phyloP scores from a whole-genome alignment of 2,329 filamentous ascomycete species.

The Botrytis galanthina region DNA sequence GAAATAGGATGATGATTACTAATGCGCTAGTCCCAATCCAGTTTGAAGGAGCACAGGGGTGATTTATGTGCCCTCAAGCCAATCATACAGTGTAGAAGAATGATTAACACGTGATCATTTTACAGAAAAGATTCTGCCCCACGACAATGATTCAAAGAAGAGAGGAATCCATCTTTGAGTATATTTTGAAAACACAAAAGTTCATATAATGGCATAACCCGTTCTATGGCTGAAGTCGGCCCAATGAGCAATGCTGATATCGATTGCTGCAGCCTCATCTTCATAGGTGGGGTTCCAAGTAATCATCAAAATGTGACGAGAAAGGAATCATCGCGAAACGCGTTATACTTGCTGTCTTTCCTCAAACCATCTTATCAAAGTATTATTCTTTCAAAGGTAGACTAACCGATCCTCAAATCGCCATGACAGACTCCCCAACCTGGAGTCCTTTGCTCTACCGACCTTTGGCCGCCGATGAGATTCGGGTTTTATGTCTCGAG shows the following conservation, averaged over 20 bases:
- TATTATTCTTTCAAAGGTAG: accelerated
- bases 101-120: neutral
- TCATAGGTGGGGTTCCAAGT: neutral
- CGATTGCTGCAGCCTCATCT: neutral
- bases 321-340: neutral
- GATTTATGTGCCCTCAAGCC: neutral
- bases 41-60: neutral
- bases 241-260: neutral
- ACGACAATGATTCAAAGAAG: neutral
- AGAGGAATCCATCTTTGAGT: neutral
- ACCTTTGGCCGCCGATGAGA: neutral
- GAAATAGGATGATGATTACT: neutral
- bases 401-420: neutral
- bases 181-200: neutral
- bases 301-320: neutral
- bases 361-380: accelerated
- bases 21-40: neutral
- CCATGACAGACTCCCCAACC: neutral
- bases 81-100: too few relatives aligned
- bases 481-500: constrained; percentile 11
- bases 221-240: neutral
- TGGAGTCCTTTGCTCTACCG: constrained; percentile 10
- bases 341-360: too few relatives aligned
- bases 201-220: neutral
- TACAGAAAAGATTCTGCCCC: neutral